Base-by-base conservation (phyloP, 2,329 filamentous ascomycete genomes). In the Dothidotthia symphoricarpi region DNA sequence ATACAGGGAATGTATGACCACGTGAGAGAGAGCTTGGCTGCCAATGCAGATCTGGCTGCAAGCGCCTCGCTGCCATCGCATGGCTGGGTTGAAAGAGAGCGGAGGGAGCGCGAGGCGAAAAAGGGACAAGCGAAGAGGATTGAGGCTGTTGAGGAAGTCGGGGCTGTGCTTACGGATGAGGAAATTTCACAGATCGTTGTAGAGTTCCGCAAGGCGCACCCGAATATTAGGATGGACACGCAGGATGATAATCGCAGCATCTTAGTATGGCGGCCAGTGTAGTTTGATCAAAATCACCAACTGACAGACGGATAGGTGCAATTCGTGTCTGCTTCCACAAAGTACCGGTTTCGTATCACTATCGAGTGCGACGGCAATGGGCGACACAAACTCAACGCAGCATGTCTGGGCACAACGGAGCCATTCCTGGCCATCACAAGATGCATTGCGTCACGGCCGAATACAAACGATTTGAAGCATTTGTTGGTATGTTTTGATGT, bases 11-110 rank as follows among this genome's bases (percentile, higher is more conserved):
- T 67, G 2, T 51, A 73, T 22, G 52, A 57, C 16, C 53, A 64
- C 33, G 53, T 55, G 3, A 63, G 53, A 28, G 59, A 67, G 42
- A 71, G 70, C 41, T 47, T 60, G 25, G 45, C 51, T 29, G 54
- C 49, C 24, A 62, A 71, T 27, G 34, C 51, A n/a, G 62, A 73
- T 36, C 46, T 73, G 22, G 62, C 57, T 9, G 55, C 62, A 28
- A 60, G 59, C 12, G 48, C 44, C 11, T 55, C 59, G 10, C 53
- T 70, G 8, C 49, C 59, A 12, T 53, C 52, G n/a, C 65, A 67
- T 32, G 70, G 69, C 15, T 72, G 68, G 68, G 36, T 49, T n/a
- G 57, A 66, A 22, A 47, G 45, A 36, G 61, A 58, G 13, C 41
- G 40, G 7, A 52, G 49, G 17, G 47, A 57, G 28, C 49, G 41